Base-by-base conservation (phyloP, 2,329 filamentous ascomycete genomes). In the Nemania sp. region DNA sequence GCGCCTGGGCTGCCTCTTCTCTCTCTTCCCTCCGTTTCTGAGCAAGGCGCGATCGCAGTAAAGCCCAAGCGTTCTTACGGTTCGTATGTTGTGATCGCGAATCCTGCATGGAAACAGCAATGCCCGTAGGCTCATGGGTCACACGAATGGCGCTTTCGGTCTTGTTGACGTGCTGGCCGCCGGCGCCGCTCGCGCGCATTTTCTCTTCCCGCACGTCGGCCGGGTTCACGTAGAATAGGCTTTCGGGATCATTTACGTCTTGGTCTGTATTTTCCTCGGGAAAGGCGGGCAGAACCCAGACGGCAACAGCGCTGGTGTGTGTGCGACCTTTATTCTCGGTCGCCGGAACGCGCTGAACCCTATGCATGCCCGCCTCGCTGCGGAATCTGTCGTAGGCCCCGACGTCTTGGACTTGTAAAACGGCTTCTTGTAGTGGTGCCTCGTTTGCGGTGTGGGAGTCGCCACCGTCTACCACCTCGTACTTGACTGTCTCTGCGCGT, bases 121-220 rank as follows among this genome's bases (percentile, higher is more conserved):
- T 94, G 39, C 89, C 89, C 1, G 91, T 96, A 2, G 94, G 94
- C 6, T 88, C 73, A 75, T 99, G 94, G 2, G 92, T 97, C 65
- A 99, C 79, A 8, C 94, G 87, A 57, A 99, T 90, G 3, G 94
- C 94, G 24, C 91, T 96, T 75, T 99, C 94, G 0, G 94, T 99
- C 71, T 93, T 97, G 75, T 99, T 99, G 69, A 99, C 94, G 73
- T 99, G 94, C 75, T 99, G 94, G 1, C 94, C 94, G 26, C 94
- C 94, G 0, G 94, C 93, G 55, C 94, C 94, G 40, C 90, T 80
- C 0, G 94, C 91, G 14, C 92, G 83, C 92, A 97, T 96, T 56
- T 91, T 90, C 69, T 99, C 94, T 17, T 84, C 78, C 46, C 81
- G 81, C 20, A 99, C 91, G 54, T 99, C 93, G 56, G 85, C 80